A percentile compares a stretch with the other conserved stretches of the same genome.
phyloP scores from a whole-genome alignment of 768 basidiomycete genomes.

The Ramaria sp. region DNA sequence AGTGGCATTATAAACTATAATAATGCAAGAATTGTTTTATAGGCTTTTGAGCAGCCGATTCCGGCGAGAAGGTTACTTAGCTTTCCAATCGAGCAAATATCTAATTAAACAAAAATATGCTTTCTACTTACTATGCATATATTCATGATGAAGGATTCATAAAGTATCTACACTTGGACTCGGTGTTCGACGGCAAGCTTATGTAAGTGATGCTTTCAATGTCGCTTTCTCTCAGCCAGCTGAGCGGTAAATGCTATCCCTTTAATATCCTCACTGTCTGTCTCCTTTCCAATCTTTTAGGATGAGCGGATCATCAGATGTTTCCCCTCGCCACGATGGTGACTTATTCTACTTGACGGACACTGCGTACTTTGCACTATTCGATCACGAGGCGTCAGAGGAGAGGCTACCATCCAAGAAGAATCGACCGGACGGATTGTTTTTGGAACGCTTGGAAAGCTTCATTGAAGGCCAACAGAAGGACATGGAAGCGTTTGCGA shows the following conservation, averaged over 20 bases:
- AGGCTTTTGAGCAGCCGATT: background rate
- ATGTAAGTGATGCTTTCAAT: too few relatives aligned
- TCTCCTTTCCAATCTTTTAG: background rate
- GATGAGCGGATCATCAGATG: background rate
- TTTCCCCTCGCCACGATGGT: background rate
- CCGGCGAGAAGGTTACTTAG: too few relatives aligned
- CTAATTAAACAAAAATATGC: background rate
- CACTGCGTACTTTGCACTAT: background rate
- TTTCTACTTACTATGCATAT: too few relatives aligned
- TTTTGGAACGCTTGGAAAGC: slow-evolving; percentile 51
- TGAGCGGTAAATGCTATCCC: too few relatives aligned
- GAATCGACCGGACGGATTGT: slow-evolving; percentile 38
- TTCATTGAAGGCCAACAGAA: slow-evolving; percentile 48
- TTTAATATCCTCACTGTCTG: background rate
- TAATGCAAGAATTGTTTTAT: too few relatives aligned
- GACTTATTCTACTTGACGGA: slow-evolving; percentile 5
- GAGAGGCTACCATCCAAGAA: slow-evolving; percentile 8
- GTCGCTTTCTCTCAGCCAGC: too few relatives aligned
- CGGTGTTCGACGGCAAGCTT: too few relatives aligned
- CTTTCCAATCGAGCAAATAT: too few relatives aligned
- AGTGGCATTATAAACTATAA: background rate
- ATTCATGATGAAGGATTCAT: too few relatives aligned
- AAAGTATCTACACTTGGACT: too few relatives aligned
- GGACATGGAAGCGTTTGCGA: slow-evolving; percentile 51
- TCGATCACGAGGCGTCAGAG: background rate